Base-by-base conservation (phyloP, 164 flowering plant genomes). In the Macadamia integrifolia region DNA sequence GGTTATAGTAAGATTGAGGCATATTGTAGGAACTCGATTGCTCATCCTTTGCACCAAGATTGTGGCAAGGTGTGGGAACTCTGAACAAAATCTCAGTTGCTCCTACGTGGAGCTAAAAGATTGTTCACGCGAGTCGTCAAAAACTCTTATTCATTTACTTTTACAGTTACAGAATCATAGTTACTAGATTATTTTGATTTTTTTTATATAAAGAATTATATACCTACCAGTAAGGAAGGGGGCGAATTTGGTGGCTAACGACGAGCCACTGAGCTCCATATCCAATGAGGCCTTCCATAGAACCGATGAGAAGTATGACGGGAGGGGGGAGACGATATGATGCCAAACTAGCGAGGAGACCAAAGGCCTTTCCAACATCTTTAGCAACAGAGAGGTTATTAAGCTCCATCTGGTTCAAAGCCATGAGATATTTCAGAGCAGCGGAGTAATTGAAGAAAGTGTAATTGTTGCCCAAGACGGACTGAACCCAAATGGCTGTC, bases 241-340 rank as follows among this genome's bases (percentile, higher is more conserved):
- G 94, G 1, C 65, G 60, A 56, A 91, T 81, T 12, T 66, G 76
- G 18, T 68, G 71, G 70, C 91, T 86, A 59, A 91, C 89, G 46
- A 91, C 90, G 17, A 89, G 91, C 97, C 97, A 91, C 61, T 91
- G 95, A 42, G 73, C 90, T 6, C 94, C 94, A 50, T 87, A 91
- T 3, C 94, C 97, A n/a, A 89, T 58, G 15, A 89, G 61, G 0
- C 97, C 97, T 75, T 87, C 92, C 14, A 91, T 35, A 10, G 89
- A 82, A 3, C 97, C 97, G 30, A 91, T 91, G 29, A 91, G 81
- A 12, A 91, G 77, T 15, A 91, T 76, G 1, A 84, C 52, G n/a
- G 82, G 77, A 10, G 97, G 80, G 14, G 94, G 70, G 1, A 89
- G 43, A 10, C 76, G 75, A 62, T 91, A 93, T 23, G 94, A 89